Conservation (phyloP, 2,329 filamentous ascomycete genomes). For the Davidsoniella neocaledoniae region DNA sequence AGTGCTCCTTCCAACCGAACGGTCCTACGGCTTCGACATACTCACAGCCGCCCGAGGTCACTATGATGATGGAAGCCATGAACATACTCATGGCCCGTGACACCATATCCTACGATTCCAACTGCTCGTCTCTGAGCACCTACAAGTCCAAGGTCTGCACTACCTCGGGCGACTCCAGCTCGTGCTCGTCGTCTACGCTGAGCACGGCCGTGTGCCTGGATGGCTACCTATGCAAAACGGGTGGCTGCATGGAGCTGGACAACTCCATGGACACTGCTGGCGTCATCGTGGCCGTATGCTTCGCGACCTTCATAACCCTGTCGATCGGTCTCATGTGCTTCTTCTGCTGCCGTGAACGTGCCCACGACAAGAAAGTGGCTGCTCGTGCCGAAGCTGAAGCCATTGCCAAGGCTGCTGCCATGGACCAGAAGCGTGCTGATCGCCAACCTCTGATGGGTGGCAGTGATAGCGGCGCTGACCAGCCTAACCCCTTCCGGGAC, state of each 20-base stretch:
- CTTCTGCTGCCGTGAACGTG: slow-evolving; percentile 35
- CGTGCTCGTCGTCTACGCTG: slow-evolving; percentile 24
- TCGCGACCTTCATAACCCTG: slow-evolving; percentile 25
- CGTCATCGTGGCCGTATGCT: slow-evolving; percentile 31
- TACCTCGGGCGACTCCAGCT: slow-evolving; percentile 18
- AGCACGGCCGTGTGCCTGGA: slow-evolving; percentile 24
- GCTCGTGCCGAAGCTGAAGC: slow-evolving; percentile 33
- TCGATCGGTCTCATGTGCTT: slow-evolving; percentile 27
- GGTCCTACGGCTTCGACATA: too few species aligned
- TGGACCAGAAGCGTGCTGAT: slow-evolving; percentile 24
- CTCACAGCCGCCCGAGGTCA: background rate
- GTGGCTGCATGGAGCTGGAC: slow-evolving; percentile 26
- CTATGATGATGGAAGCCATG: slow-evolving; percentile 12
- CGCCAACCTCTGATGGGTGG: slow-evolving; percentile 23
- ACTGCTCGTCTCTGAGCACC: slow-evolving; percentile 15
- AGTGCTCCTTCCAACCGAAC: too few species aligned
- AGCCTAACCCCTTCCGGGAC: slow-evolving; percentile 24
- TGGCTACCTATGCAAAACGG: slow-evolving; percentile 29
- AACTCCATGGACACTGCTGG: slow-evolving; percentile 26
- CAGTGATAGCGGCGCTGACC: background rate
- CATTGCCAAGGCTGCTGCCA: slow-evolving; percentile 28
- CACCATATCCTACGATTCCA: slow-evolving; percentile 4
- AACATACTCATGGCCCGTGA: slow-evolving; percentile 13
- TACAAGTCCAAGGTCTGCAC: slow-evolving; percentile 20
- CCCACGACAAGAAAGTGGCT: slow-evolving; percentile 25